phyloP scores from a whole-genome alignment of 2,329 filamentous ascomycete species.

The Neodidymelliopsis sp. region DNA sequence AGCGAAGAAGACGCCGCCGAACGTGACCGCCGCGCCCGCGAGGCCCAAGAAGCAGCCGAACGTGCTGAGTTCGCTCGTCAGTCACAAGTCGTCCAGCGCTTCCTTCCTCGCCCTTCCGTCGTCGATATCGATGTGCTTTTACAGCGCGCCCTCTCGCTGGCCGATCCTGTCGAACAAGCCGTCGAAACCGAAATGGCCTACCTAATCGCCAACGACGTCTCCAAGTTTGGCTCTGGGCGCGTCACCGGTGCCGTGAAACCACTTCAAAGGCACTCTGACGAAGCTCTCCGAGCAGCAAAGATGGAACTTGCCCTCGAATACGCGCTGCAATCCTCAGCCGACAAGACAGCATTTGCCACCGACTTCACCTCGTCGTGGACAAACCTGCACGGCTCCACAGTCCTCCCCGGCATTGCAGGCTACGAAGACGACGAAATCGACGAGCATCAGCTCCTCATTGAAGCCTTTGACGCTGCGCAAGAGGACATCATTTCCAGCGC shows the following conservation, averaged over 20 bases:
- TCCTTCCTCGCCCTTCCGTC: slow-evolving; percentile 76
- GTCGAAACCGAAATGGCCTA: slow-evolving; percentile 80
- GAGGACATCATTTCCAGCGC: slow-evolving; percentile 76
- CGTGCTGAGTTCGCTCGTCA: slow-evolving; percentile 78
- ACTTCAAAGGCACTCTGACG: slow-evolving; percentile 73
- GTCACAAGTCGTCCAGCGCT: slow-evolving; percentile 89
- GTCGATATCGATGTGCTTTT: slow-evolving; percentile 76
- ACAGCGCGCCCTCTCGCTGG: slow-evolving; percentile 65
- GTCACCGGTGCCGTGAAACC: slow-evolving; percentile 67
- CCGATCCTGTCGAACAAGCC: slow-evolving; percentile 70
- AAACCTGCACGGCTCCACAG: slow-evolving; percentile 54
- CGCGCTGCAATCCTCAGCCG: slow-evolving; percentile 59
- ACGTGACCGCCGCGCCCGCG: slow-evolving; percentile 73
- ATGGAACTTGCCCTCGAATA: slow-evolving; percentile 77
- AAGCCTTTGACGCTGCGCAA: slow-evolving; percentile 79
- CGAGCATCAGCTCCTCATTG: slow-evolving; percentile 69
- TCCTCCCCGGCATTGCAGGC: slow-evolving; percentile 80
- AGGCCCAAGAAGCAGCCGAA: slow-evolving; percentile 68
- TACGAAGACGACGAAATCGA: slow-evolving; percentile 81
- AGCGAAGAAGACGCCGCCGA: slow-evolving; percentile 75
- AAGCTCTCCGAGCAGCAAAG: slow-evolving; percentile 75
- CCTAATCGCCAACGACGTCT: slow-evolving; percentile 83
- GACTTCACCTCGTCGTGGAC: slow-evolving; percentile 58
- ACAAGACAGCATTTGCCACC: slow-evolving; percentile 54
- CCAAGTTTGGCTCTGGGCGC: slow-evolving; percentile 73